Base-by-base conservation (phyloP, 169 alveolate species). In the Cytauxzoon felis region DNA sequence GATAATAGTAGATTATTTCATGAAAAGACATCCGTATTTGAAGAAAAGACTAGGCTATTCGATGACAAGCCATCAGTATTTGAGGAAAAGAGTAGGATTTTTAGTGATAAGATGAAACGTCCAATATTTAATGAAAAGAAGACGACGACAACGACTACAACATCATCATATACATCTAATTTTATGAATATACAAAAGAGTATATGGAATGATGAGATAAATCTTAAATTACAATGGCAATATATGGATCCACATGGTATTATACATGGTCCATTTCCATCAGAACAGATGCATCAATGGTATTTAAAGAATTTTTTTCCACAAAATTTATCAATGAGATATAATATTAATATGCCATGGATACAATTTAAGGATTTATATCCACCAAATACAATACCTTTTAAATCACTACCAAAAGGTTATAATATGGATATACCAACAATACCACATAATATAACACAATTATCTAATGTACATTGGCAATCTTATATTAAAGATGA, bases 251-350 rank as follows among this genome's bases (percentile, higher is more conserved):
- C 87, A 16, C 71, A 78, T 36, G 92, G 92, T 6, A 59, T 60
- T 58, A 65, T 87, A 26, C 92, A 87, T 50, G 92, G 92, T 0
- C 90, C 90, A 5, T 87, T 82, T 36, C 56, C 90, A 21, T 82
- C 90, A 9, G 76, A 73, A 21, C 89, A 82, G 18, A 87, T 87
- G 92, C 79, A 78, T 72, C 67, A 48, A 42, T 87, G 92, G 92
- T 82, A 82, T 73, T 48, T 41, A 18, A 61, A 65, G 73, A 82
- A 82, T 66, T 87, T 67, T 65, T 87, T 87, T 61, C 88, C 81
- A 30, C 83, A 71, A 41, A 82, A 81, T 18, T 61, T 87, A 9
- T 73, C 75, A 26, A 71, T 86, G 53, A 68, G 92, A 8, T 86
- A 78, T 76, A 80, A 50, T 53, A 42, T 63, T 23, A 80, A 48